phyloP scores from a whole-genome alignment of 2,329 filamentous ascomycete species.

The Cryphonectria parasitica region DNA sequence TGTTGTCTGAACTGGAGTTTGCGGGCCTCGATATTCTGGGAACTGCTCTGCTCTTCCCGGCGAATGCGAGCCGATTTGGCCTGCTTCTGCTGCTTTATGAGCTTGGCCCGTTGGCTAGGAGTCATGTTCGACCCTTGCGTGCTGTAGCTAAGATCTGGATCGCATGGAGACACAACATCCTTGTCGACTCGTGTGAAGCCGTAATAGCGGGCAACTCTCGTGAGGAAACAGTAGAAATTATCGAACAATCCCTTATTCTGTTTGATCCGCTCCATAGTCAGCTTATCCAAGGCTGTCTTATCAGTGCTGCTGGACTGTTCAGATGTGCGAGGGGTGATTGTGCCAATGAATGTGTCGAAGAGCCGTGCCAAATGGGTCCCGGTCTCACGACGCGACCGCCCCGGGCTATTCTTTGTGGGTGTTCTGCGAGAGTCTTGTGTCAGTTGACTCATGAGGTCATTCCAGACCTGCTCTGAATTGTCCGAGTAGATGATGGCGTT shows the following conservation, averaged over 20 bases:
- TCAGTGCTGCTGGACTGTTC: background rate
- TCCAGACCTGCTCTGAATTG: conserved; percentile 14
- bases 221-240: background rate
- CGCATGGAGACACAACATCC: conserved; percentile 27
- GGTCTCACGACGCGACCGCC: conserved; percentile 6
- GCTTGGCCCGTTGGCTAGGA: conserved; percentile 50
- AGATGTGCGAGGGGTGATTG: background rate
- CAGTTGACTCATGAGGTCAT: background rate
- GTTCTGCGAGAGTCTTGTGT: background rate
- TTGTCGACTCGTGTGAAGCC: conserved; percentile 30
- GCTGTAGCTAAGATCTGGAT: conserved; percentile 45
- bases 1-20: conserved; percentile 50
- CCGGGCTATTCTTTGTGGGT: background rate
- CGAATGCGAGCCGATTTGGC: conserved; percentile 56
- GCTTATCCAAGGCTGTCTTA: background rate
- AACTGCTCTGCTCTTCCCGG: conserved; percentile 59
- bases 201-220: background rate
- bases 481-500: conserved; percentile 9
- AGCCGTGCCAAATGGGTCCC: conserved; percentile 14
- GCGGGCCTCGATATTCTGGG: conserved; percentile 53
- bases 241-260: background rate
- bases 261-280: background rate
- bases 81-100: conserved; percentile 43
- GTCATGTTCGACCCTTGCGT: conserved; percentile 41
- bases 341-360: conserved; percentile 18